Percentiles rank a stretch among this genome's conserved stretches.
These are phyloP conservation scores for Agaricus blazei DNA, from an alignment of 768 basidiomycete genomes.

Conservation along the genomic window DNA sequence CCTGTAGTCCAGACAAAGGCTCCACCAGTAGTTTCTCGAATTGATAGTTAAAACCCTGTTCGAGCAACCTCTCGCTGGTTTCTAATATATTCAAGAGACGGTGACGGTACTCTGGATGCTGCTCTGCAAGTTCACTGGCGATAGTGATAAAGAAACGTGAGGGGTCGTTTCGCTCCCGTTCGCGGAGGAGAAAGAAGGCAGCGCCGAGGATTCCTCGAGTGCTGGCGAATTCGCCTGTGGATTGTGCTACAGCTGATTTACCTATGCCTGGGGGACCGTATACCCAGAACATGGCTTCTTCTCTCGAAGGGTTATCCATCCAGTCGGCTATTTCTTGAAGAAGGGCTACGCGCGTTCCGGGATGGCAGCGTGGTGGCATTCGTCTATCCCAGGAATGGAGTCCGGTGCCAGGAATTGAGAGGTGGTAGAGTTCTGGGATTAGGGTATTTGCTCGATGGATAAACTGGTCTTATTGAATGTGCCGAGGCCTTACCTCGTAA, in stretches of 20 bases:
- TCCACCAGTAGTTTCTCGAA: not conserved
- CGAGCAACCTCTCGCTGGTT: not conserved
- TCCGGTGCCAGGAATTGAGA: too few species aligned
- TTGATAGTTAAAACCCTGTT: not conserved
- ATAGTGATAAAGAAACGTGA: not conserved
- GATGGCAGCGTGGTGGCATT: conserved; percentile 1
- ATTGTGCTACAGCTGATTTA: conserved; percentile 6
- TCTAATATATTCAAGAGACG: not conserved
- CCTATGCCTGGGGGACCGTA: conserved; percentile 5
- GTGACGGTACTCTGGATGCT: not conserved
- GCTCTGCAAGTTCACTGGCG: not conserved
- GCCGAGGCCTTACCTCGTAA: too few species aligned
- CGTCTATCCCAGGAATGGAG: too few species aligned
- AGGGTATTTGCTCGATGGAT: too few species aligned
- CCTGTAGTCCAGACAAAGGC: not conserved
- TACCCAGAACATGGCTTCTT: not conserved
- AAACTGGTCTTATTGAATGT: too few species aligned
- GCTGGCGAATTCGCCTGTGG: not conserved
- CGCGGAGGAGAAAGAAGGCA: conserved; percentile 2
- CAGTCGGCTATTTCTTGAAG: too few species aligned
- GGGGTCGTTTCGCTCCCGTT: not conserved
- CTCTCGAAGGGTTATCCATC: not conserved
- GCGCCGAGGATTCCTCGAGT: not conserved
- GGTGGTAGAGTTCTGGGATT: too few species aligned
- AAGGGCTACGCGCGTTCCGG: not conserved